These are phyloP conservation scores for Candida sojae DNA, from an alignment of 1,139 yeast genomes.

Conservation along the genomic window DNA sequence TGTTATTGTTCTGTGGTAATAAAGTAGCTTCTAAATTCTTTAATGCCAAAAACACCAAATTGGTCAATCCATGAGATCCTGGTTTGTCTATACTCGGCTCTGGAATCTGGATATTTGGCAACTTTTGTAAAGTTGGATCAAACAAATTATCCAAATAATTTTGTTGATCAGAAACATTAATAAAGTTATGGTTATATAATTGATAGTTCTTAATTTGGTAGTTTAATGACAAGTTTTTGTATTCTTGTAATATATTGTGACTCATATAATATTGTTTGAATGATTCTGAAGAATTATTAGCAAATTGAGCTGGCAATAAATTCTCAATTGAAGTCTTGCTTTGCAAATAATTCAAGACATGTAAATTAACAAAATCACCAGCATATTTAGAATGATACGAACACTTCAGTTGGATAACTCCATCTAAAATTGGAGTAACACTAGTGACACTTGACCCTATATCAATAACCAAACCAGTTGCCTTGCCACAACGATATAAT, in stretches of 20 bases:
- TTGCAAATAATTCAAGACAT: conserved; percentile 44
- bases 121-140: conserved; percentile 49
- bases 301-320: conserved; percentile 28
- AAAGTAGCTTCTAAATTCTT: conserved; percentile 36
- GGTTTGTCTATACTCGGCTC: conserved; percentile 43
- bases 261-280: conserved; percentile 47
- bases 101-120: conserved; percentile 31
- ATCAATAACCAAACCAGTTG: conserved; percentile 69
- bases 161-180: conserved; percentile 43
- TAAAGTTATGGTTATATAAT: conserved; percentile 45
- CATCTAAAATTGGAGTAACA: conserved; percentile 73
- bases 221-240: conserved; percentile 16
- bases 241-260: conserved; percentile 47
- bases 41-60: conserved; percentile 39
- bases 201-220: conserved; percentile 40
- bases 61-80: conserved; percentile 41
- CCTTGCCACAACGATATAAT: conserved; percentile 66
- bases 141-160: conserved; percentile 54
- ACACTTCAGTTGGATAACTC: conserved; percentile 63
- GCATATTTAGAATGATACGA: conserved; percentile 63
- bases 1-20: conserved; percentile 24
- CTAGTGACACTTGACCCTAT: conserved; percentile 62
- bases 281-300: conserved; percentile 37
- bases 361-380: conserved; percentile 68
- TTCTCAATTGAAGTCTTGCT: conserved; percentile 27